These are phyloP conservation scores for Clitopilus passeckerianus DNA, from an alignment of 768 basidiomycete species.

Conservation along the genomic window DNA sequence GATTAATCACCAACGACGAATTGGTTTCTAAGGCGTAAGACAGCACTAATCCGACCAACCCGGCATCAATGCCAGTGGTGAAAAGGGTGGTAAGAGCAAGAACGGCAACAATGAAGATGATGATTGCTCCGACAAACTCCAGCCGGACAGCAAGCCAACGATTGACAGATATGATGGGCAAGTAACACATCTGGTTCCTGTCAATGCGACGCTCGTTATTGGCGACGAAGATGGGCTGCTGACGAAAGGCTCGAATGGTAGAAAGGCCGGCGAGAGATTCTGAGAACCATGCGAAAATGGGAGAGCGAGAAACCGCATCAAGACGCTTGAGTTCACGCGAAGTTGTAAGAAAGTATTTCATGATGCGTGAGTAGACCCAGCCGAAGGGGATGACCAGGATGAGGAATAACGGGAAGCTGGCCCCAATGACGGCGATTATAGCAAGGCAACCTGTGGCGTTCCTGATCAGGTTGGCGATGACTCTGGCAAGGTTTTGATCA, in stretches of 20 bases:
- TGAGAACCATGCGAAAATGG: constrained; percentile 88
- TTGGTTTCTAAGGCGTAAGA: constrained; percentile 84
- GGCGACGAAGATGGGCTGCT: constrained; percentile 60
- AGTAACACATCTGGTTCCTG: constrained; percentile 77
- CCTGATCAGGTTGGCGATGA: constrained; percentile 69
- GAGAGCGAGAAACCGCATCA: constrained; percentile 84
- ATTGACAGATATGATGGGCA: constrained; percentile 70
- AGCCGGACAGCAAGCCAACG: constrained; percentile 83
- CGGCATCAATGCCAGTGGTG: constrained; percentile 78
- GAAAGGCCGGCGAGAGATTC: constrained; percentile 72
- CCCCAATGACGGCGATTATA: constrained; percentile 71
- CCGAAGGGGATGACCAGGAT: constrained; percentile 69
- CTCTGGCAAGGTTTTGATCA: constrained; percentile 77
- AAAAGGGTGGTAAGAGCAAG: constrained; percentile 68
- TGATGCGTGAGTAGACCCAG: constrained; percentile 77
- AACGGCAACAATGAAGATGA: constrained; percentile 69
- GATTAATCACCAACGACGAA: constrained; percentile 56
- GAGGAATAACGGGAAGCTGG: constrained; percentile 80
- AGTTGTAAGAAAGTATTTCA: constrained; percentile 81
- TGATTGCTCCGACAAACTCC: constrained; percentile 80
- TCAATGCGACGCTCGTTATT: constrained; percentile 76
- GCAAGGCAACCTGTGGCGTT: constrained; percentile 57
- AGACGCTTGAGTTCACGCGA: constrained; percentile 86
- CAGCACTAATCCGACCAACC: constrained; percentile 80
- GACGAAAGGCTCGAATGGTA: constrained; percentile 78